Percentiles rank a stretch among this genome's conserved stretches.
Evolutionary conservation across 2,329 filamentous ascomycete species (phyloP).

Genomic region (Trichoderma semiorbis): DNA sequence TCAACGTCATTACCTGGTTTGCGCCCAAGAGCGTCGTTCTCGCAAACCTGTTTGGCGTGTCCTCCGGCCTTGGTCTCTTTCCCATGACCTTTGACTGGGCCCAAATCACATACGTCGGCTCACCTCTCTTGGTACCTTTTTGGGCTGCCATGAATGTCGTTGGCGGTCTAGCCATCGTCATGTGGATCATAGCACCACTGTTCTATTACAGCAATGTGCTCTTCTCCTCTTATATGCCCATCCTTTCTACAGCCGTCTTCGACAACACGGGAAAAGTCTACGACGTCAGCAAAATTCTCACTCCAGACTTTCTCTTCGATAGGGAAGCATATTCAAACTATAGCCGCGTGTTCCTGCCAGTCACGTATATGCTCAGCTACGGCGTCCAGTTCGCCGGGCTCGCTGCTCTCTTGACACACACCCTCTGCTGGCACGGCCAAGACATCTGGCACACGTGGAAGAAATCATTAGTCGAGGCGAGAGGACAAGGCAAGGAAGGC

Average conservation of each 20-base stretch:
- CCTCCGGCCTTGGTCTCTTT: constrained; percentile 79
- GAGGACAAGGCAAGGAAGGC: constrained; percentile 43
- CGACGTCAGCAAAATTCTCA: constrained; percentile 77
- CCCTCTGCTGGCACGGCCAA: constrained; percentile 76
- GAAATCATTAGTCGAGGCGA: constrained; percentile 62
- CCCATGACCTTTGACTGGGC: constrained; percentile 90
- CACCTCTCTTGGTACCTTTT: constrained; percentile 77
- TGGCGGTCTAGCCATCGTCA: constrained; percentile 73
- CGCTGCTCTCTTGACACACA: constrained; percentile 76
- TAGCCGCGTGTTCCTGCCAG: constrained; percentile 78
- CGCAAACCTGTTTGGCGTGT: constrained; percentile 80
- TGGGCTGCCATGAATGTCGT: constrained; percentile 85
- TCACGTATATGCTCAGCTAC: constrained; percentile 84
- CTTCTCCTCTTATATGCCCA: constrained; percentile 81
- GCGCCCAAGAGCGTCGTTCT: constrained; percentile 82
- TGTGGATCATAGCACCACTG: constrained; percentile 79
- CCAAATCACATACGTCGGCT: constrained; percentile 84
- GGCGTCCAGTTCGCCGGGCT: constrained; percentile 82
- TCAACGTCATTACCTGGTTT: constrained; percentile 86
- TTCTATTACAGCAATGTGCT: constrained; percentile 78
- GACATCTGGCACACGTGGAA: constrained; percentile 79
- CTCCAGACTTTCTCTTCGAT: constrained; percentile 74
- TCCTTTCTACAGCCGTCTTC: constrained; percentile 79
- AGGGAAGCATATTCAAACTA: constrained; percentile 73
- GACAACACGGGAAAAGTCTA: constrained; percentile 80